Conservation (phyloP, 352 stramenopile genomes). For the Pythium coloratum region DNA sequence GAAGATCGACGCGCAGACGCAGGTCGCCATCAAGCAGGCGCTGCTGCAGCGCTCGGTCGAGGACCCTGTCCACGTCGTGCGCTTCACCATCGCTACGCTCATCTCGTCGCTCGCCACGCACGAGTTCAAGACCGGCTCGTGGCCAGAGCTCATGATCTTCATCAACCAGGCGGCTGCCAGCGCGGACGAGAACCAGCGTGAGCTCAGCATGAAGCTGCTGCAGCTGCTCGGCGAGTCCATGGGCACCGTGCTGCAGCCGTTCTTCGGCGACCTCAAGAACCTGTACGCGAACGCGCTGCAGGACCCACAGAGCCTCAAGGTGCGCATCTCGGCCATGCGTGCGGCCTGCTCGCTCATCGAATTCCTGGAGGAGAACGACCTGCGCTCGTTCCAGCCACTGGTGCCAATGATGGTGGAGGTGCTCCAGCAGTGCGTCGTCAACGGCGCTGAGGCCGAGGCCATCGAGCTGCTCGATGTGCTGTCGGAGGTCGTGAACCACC, state of each 20-base stretch:
- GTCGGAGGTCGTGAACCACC: conserved; percentile 81
- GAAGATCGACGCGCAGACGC: conserved; percentile 83
- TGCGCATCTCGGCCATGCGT: conserved; percentile 81
- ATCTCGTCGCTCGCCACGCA: conserved; percentile 84
- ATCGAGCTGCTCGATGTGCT: conserved; percentile 88
- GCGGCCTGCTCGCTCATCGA: conserved; percentile 77
- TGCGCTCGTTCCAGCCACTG: conserved; percentile 69
- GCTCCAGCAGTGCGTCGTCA: conserved; percentile 81
- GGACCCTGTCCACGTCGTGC: conserved; percentile 88
- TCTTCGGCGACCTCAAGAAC: conserved; percentile 82
- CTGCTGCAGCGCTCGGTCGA: conserved; percentile 83
- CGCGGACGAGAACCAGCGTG: conserved; percentile 79
- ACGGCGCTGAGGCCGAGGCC: conserved; percentile 73
- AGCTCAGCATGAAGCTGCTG: conserved; percentile 94
- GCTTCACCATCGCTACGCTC: conserved; percentile 79
- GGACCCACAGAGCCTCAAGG: conserved; percentile 79
- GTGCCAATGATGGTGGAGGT: conserved; percentile 86
- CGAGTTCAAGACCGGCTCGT: conserved; percentile 73
- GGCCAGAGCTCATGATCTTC: conserved; percentile 94
- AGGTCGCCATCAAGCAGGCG: conserved; percentile 85
- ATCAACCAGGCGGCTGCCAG: conserved; percentile 89
- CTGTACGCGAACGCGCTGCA: conserved; percentile 72
- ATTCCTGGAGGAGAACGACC: conserved; percentile 77
- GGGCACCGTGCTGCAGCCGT: conserved; percentile 78
- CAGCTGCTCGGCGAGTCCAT: conserved; percentile 93